Percentiles rank a stretch among this genome's conserved stretches.
Conservation (phyloP, 176 grass and related monocot species). For the Oryza australiensis region DNA sequence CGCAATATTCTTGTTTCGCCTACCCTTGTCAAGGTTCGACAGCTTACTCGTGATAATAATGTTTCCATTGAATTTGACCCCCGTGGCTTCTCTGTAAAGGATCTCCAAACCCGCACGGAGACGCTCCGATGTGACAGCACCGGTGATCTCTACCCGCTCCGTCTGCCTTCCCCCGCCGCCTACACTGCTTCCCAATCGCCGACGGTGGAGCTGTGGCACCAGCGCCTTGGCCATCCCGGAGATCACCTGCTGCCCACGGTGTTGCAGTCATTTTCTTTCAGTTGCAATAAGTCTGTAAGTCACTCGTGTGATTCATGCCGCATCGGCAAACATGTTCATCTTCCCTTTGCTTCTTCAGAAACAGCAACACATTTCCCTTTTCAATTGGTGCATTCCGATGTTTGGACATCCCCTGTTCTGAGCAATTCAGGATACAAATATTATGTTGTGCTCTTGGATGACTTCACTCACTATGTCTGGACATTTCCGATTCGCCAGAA, state of each 20-base stretch:
- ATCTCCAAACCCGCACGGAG: not conserved
- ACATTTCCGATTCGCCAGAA: not conserved
- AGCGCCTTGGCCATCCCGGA: not conserved
- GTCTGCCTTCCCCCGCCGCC: too few species aligned
- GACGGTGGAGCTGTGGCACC: not conserved
- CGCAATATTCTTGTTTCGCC: too few species aligned
- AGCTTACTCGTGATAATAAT: too few species aligned
- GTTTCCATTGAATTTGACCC: too few species aligned
- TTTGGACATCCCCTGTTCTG: too few species aligned
- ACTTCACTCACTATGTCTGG: not conserved
- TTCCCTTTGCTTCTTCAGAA: not conserved
- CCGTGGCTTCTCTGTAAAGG: not conserved
- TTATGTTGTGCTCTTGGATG: not conserved
- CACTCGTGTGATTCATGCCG: not conserved
- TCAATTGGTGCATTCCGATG: not conserved
- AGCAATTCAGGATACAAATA: not conserved
- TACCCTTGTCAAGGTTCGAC: too few species aligned
- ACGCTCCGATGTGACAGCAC: not conserved
- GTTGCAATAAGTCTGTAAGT: not conserved
- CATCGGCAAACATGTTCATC: not conserved
- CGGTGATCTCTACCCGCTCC: too few species aligned
- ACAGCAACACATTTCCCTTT: not conserved
- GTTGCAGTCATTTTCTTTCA: not conserved
- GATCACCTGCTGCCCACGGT: not conserved
- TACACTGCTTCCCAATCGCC: too few species aligned